phyloP scores from a whole-genome alignment of 1,284 basidiomycete species.

The Hymenochaete sp. region DNA sequence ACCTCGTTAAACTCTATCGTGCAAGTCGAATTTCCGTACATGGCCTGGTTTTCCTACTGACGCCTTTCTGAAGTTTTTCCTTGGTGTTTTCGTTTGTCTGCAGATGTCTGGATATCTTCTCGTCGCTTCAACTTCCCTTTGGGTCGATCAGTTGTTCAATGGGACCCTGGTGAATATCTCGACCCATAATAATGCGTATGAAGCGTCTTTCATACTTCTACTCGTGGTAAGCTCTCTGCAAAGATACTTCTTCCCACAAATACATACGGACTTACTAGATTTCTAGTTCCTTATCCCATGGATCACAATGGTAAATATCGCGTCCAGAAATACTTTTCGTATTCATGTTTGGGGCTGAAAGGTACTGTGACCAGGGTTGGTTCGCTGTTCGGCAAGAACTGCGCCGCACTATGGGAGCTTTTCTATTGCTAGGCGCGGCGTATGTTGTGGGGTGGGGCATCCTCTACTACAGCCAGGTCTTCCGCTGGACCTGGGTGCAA shows the following conservation, averaged over 20 bases:
- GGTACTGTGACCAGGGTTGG: conserved; percentile 12
- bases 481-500: conserved; percentile 17
- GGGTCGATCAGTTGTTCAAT: conserved; percentile 45
- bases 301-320: conserved; percentile 29
- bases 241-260: background rate
- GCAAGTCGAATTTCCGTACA: background rate
- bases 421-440: conserved; percentile 5
- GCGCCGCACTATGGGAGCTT: conserved; percentile 14
- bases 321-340: background rate
- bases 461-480: conserved; percentile 16
- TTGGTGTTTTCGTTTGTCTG: conserved; percentile 46
- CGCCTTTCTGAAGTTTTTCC: conserved; percentile 36
- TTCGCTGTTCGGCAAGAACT: conserved; percentile 12
- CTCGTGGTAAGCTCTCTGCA: conserved; percentile 28
- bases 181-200: conserved; percentile 33
- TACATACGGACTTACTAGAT: background rate
- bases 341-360: no score
- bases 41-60: background rate
- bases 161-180: conserved; percentile 38
- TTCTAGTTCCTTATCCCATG: conserved; percentile 35
- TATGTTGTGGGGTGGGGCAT: conserved; percentile 12
- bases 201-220: conserved; percentile 37
- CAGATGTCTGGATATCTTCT: conserved; percentile 50
- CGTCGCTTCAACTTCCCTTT: conserved; percentile 41
- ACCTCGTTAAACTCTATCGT: conserved; percentile 39